Evolutionary conservation across 2,329 filamentous ascomycete genomes (phyloP).

Genomic region (Hypoxylon rubiginosum): DNA sequence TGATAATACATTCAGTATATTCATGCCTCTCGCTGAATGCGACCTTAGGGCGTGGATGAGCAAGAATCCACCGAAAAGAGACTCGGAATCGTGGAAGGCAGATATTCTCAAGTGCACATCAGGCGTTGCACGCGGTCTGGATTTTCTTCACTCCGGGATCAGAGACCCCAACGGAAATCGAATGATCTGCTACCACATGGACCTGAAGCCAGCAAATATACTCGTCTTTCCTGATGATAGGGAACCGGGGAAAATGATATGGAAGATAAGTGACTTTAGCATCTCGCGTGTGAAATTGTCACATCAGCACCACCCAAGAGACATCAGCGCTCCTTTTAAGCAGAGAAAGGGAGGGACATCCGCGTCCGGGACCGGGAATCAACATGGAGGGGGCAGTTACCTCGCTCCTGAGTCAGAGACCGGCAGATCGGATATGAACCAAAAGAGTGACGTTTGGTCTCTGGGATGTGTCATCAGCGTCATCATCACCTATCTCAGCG

Average conservation of each 20-base stretch:
- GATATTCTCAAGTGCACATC: slow-evolving; percentile 49
- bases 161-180: slow-evolving; percentile 45
- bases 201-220: slow-evolving; percentile 57
- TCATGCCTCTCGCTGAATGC: slow-evolving; percentile 57
- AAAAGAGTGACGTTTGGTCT: slow-evolving; percentile 58
- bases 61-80: slow-evolving; percentile 29
- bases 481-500: slow-evolving; percentile 55
- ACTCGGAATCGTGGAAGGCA: slow-evolving; percentile 41
- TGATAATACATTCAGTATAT: slow-evolving; percentile 55
- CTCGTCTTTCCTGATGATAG: slow-evolving; percentile 45
- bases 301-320: slow-evolving; percentile 41
- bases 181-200: slow-evolving; percentile 58
- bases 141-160: slow-evolving; percentile 56
- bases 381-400: slow-evolving; percentile 54
- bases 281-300: slow-evolving; percentile 55
- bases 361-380: slow-evolving; percentile 47
- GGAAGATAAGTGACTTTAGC: slow-evolving; percentile 60
- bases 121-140: slow-evolving; percentile 53
- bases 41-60: slow-evolving; percentile 56
- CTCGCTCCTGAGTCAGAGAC: slow-evolving; percentile 56
- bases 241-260: slow-evolving; percentile 45
- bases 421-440: slow-evolving; percentile 52
- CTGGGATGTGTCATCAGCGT: slow-evolving; percentile 57
- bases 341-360: slow-evolving; percentile 37
- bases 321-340: slow-evolving; percentile 50